phyloP scores from a whole-genome alignment of 306 rosid species.

The Dicorynia guianensis region DNA sequence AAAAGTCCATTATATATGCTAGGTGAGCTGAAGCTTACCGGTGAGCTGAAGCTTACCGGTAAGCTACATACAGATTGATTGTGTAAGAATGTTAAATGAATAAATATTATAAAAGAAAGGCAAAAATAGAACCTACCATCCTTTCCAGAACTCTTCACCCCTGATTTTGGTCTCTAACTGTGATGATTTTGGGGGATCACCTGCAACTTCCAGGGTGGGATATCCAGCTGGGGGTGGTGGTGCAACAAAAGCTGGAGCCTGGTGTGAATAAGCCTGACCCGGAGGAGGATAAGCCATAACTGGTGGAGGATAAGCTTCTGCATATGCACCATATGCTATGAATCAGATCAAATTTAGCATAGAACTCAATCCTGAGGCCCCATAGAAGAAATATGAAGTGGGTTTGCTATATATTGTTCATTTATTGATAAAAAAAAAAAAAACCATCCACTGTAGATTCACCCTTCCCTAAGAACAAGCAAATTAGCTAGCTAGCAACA shows the following conservation, averaged over 20 bases:
- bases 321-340: background rate
- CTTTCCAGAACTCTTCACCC: constrained; percentile 37
- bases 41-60: no score
- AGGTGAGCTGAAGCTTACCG: no score
- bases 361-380: no score
- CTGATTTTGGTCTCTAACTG: background rate
- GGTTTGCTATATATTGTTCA: no score
- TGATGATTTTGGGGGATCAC: background rate
- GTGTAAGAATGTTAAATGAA: no score
- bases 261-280: background rate
- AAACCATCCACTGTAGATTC: no score
- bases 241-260: background rate
- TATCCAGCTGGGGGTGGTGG: constrained; percentile 16
- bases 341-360: background rate
- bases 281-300: constrained; percentile 28
- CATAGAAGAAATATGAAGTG: no score
- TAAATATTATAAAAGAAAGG: background rate
- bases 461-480: no score
- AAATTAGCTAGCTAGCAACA: no score
- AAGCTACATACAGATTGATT: no score
- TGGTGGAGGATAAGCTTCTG: background rate
- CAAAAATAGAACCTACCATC: background rate
- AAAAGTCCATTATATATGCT: no score
- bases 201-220: constrained; percentile 10
- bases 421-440: no score